Evolutionary conservation across 768 basidiomycete genomes (phyloP).

Genomic region (Kwoniella heveanensis): DNA sequence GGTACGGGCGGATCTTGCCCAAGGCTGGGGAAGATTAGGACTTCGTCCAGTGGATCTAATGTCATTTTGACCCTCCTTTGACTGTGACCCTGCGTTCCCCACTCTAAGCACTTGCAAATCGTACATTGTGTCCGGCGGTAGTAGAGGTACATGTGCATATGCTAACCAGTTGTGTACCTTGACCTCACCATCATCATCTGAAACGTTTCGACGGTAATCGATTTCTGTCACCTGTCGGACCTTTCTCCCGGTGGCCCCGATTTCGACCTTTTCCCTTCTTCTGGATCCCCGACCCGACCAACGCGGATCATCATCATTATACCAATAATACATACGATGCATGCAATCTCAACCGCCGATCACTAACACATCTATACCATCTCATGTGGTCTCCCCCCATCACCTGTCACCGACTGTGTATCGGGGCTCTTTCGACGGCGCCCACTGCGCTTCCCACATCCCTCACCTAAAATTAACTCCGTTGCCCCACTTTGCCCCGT

Average conservation of each 20-base stretch:
- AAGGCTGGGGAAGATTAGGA: too few species aligned
- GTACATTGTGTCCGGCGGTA: neutral
- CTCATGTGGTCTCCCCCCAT: too few species aligned
- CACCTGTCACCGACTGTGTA: too few species aligned
- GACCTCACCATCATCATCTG: neutral
- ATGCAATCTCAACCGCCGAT: too few species aligned
- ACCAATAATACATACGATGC: neutral
- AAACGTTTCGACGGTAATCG: neutral
- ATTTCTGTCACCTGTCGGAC: neutral
- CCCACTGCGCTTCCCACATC: too few species aligned
- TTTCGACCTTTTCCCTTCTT: neutral
- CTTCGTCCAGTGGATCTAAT: too few species aligned
- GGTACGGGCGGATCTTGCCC: neutral
- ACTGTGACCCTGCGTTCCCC: too few species aligned
- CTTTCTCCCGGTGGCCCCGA: constrained; percentile 6
- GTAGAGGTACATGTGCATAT: neutral
- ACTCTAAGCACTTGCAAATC: too few species aligned
- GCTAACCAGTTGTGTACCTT: neutral
- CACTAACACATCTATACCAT: too few species aligned
- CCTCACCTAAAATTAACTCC: too few species aligned
- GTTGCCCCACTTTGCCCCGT: constrained; percentile 2
- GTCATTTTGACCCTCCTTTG: too few species aligned
- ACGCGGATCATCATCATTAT: constrained; percentile 12
- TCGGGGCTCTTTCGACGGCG: too few species aligned
- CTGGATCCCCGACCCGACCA: constrained; percentile 11